These are phyloP conservation scores for Hondaea fermentalgiana DNA, from an alignment of 108 stramenopile genomes.

Conservation along the genomic window DNA sequence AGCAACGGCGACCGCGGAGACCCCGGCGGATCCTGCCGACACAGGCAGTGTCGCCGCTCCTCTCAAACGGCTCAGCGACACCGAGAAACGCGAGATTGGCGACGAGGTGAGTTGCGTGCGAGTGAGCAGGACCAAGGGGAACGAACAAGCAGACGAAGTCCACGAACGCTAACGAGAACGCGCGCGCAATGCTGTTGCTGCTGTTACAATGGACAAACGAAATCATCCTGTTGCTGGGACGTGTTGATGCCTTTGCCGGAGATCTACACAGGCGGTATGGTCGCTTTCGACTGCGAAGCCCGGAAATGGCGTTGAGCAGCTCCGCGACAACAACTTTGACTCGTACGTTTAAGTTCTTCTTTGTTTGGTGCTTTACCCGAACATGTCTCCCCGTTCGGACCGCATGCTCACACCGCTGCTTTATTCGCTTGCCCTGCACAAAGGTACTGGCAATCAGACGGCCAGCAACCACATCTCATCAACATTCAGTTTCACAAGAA, in stretches of 20 bases:
- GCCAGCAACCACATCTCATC: constrained; percentile 81
- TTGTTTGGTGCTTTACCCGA: too few species aligned
- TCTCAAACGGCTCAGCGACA: not conserved
- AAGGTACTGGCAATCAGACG: constrained; percentile 93
- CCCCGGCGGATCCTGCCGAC: not conserved
- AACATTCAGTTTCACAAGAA: constrained; percentile 83
- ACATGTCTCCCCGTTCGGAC: too few species aligned
- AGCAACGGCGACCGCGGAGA: not conserved
- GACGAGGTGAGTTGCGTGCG: constrained; percentile 17
- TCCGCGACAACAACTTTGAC: constrained; percentile 51
- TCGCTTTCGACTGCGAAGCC: constrained; percentile 85
- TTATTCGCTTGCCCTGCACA: constrained; percentile 22
- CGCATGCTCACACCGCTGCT: not conserved
- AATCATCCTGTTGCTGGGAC: too few species aligned
- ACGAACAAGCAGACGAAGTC: too few species aligned
- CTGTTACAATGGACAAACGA: too few species aligned
- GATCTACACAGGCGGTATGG: constrained; percentile 62
- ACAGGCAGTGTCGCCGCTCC: not conserved
- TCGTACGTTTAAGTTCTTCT: not conserved
- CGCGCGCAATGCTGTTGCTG: too few species aligned
- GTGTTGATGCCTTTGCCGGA: too few species aligned
- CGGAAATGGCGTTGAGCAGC: constrained; percentile 90
- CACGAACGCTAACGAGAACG: not conserved
- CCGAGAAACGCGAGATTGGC: constrained; percentile 60
- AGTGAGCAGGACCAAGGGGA: too few species aligned